A percentile compares a stretch with the other conserved stretches of the same genome.
Conservation (phyloP, 768 basidiomycete species). For the Mycena venus region DNA sequence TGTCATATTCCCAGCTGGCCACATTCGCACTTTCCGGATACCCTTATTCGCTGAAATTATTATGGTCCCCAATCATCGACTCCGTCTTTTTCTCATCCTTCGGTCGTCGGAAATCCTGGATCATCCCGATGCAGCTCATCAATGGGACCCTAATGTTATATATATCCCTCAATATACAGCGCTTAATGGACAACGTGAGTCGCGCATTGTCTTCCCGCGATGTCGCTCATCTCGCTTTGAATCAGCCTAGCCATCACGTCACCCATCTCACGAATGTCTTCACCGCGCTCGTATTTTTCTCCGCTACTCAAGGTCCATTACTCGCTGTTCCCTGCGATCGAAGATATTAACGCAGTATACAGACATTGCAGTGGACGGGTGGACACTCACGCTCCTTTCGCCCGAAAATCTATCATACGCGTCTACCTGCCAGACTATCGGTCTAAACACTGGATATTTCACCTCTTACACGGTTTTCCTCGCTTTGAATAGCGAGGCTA, state of each 20-base stretch:
- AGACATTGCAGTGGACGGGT: conserved; percentile 98
- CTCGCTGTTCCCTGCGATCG: background rate
- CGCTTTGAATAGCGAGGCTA: conserved; percentile 94
- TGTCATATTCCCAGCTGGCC: conserved; percentile 97
- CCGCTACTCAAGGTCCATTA: conserved; percentile 93
- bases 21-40: conserved; percentile 94
- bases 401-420: conserved; percentile 96
- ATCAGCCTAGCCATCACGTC: conserved; percentile 86
- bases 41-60: conserved; percentile 94
- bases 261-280: conserved; percentile 85
- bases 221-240: conserved; percentile 23
- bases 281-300: conserved; percentile 91
- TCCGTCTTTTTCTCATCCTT: conserved; percentile 84
- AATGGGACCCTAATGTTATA: conserved; percentile 88
- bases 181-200: conserved; percentile 81
- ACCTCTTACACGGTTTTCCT: conserved; percentile 97
- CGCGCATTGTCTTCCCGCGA: background rate
- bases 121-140: conserved; percentile 95
- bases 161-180: conserved; percentile 80
- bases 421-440: conserved; percentile 97
- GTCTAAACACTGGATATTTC: conserved; percentile 95
- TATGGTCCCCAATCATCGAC: conserved; percentile 99
- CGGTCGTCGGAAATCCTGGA: conserved; percentile 99
- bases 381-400: conserved; percentile 89
- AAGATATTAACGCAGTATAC: conserved; percentile 18